Base-by-base conservation (phyloP, 2,329 filamentous ascomycete species). In the Arthrobotrys musiformis region DNA sequence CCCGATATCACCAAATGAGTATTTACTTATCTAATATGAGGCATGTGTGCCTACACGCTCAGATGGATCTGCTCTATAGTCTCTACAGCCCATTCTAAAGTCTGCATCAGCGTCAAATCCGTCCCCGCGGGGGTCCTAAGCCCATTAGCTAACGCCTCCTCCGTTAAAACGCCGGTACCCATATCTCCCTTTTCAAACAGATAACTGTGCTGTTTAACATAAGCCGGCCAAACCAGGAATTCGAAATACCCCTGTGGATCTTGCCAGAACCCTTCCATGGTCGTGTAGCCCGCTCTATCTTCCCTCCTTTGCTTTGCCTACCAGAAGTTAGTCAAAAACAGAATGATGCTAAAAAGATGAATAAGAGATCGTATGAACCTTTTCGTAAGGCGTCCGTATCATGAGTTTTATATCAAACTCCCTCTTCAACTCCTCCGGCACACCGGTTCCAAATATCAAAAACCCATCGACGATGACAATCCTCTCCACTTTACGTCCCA, bases 221-320 rank as follows among this genome's bases (percentile, higher is more conserved):
- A 98, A 81, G 97, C 94, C 2, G 94, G 94, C 95, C 95, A 99
- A 3, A 99, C 95, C 67, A 99, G 88, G 82, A 92, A 89, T 82
- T 98, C 94, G 40, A 98, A 93, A 83, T 98, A 99, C 0, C 93
- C 94, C 0, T 93, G 93, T 0, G 95, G 95, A 83, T 99, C 95
- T 70, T 90, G 88, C 95, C 95, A 99, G 85, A 97, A 99, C 28
- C 94, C 94, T 81, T 97, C 90, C 4, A 91, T 84, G 2, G 92
- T 94, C 30, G 93, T 91, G 82, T 95, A 95, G 9, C 92, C 92
- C 79, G 88, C 89, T 66, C 92, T 85, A 0, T 89, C 89, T 81
- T 91, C 89, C 30, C 92, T 85, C 24, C 92, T 86, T 35, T 85
- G 84, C 81, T 90, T 91, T 2, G 90, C 90, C 44, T 84, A 63